Evolutionary conservation across 1,284 basidiomycete species (phyloP), one percentile per base, ranked within the genome.

Genomic region (Cerioporus squamosus): DNA sequence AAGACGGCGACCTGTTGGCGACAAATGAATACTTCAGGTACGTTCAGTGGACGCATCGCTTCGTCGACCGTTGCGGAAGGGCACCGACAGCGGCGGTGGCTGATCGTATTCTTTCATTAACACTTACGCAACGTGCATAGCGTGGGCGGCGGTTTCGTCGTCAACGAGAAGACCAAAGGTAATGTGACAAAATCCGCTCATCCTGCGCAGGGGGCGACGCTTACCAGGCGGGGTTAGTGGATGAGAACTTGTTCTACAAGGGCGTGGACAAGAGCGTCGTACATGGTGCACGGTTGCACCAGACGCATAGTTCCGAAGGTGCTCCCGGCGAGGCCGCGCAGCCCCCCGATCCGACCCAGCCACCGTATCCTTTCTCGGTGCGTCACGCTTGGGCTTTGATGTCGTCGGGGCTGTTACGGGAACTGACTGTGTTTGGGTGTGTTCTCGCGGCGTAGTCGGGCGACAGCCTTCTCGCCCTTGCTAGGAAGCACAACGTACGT

Each of bases 221-320:
- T 60, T 26, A 48, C 44, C 23, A 33, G 62, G 33, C 44, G 53
- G 47, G 33, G 7, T 46, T 74, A 92, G 88, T 92, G 66, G 90
- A 94, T 68, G 96, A 98, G 76, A 98, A 98, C 72, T 73, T 98
- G 63, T 98, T 94, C 73, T 98, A 98, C 81, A 95, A 95, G 72
- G 88, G 93, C n/a, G 91, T 96, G n/a, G 86, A 95, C 70, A 93
- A 95, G 71, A 78, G 80, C 49, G 80, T 81, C 12, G 95, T 96
- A 5, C 88, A 91, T 53, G 85, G 85, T 20, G 88, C 90, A 24
- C 84, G 96, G 31, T 77, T 94, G 24, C 85, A 92, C 63, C 91
- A 93, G 66, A 79, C 77, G 5, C 85, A 90, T 68, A 82, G 78
- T 9, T 58, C 78, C 14, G 80, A 83, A n/a, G 72, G 77, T 1